Base-by-base conservation (phyloP, 257 asterid genomes). In the Gardenia jasminoides region DNA sequence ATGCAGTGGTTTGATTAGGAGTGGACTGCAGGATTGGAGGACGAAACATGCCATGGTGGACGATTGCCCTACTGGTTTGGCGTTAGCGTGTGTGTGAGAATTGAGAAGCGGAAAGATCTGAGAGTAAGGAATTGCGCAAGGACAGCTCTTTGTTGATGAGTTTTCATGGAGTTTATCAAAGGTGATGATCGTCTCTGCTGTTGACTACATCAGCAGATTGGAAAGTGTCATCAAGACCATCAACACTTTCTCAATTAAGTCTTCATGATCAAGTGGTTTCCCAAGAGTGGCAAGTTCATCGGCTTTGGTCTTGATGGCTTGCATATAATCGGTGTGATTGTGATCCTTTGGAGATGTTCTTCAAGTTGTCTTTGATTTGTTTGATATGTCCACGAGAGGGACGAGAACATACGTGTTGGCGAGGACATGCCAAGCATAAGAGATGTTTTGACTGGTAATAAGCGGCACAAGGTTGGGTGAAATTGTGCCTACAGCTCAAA, bases 311-410 rank as follows among this genome's bases (percentile, higher is more conserved):
- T 74, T 67, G 1, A 75, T 26, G 2, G 17, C 5, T 3, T 74
- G 61, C 64, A 80, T 24, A 20, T 66, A 75, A 0, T 66, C 30
- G 0, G 76, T 20, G 26, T 54, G 41, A 0, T 62, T 66, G 48
- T 17, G 76, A 16, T 3, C 80, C 76, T n/a, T 75, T 80, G 50
- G n/a, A 6, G 28, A 19, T 30, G 2, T 36, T n/a, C 3, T 58
- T n/a, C 24, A 80, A 31, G 4, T 43, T 69, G 1, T 15, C 17
- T 4, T 67, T 75, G 22, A 80, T n/a, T 3, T 80, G 54, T 31
- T 80, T 80, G 44, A 75, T 52, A 16, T 75, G 80, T 2, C 79
- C 80, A 0, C 70, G 13, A 9, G 82, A 73, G 0, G 79, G 59
- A 1, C 17, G 47, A 9, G 69, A n/a, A n/a, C 79, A 48, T 46